Evolutionary conservation across 371 early-diverging fungal species (phyloP).

Genomic region (Cokeromyces recurvatus): DNA sequence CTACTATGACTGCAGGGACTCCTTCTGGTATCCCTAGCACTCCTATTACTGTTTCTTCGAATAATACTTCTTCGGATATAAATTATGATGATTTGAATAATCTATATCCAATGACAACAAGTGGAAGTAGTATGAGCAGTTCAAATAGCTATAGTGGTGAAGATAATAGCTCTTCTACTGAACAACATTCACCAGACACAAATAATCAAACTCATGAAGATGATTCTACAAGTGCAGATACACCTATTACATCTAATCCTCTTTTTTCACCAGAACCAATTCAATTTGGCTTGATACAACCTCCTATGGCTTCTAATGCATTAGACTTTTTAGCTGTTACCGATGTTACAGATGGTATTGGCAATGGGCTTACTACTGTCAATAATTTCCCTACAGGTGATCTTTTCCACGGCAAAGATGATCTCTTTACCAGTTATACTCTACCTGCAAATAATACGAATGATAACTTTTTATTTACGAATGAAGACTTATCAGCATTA

Average conservation of each 20-base stretch:
- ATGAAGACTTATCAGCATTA: slow-evolving; percentile 20
- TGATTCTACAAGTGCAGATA: slow-evolving; percentile 13
- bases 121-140: slow-evolving; percentile 13
- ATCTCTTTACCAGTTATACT: slow-evolving; percentile 26
- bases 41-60: background rate
- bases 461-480: slow-evolving; percentile 20
- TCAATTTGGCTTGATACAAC: slow-evolving; percentile 12
- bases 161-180: slow-evolving; percentile 11
- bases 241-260: background rate
- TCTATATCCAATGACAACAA: slow-evolving; percentile 1
- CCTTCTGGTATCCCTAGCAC: background rate
- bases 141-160: slow-evolving; percentile 17
- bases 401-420: slow-evolving; percentile 32
- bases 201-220: slow-evolving; percentile 15
- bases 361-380: background rate
- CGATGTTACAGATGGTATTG: background rate
- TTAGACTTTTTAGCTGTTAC: slow-evolving; percentile 10
- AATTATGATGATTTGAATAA: background rate
- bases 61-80: background rate
- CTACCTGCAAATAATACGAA: slow-evolving; percentile 5
- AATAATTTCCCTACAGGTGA: slow-evolving; percentile 3
- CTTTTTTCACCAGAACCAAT: slow-evolving; percentile 10
- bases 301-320: background rate
- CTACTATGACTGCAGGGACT: background rate
- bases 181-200: slow-evolving; percentile 16